A percentile compares a stretch with the other conserved stretches of the same genome.
phyloP scores from a whole-genome alignment of 2,329 filamentous ascomycete genomes.

The Xylariaceae sp. region DNA sequence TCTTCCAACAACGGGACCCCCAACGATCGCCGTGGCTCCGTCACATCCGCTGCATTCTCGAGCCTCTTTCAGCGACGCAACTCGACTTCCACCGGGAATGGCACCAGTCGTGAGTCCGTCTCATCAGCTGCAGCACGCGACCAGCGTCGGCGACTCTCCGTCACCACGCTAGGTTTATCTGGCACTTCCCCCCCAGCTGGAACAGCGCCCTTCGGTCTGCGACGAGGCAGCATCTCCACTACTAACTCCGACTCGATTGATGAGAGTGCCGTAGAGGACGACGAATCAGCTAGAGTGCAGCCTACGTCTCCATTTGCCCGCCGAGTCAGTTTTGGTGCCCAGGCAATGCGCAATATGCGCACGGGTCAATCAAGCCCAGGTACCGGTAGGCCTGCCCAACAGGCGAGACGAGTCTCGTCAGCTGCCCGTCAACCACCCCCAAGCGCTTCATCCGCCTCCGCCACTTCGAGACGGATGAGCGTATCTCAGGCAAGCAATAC shows the following conservation, averaged over 20 bases:
- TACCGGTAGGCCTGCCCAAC: conserved; percentile 52
- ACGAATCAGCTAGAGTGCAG: conserved; percentile 55
- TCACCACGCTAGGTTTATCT: conserved; percentile 70
- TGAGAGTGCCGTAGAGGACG: conserved; percentile 70
- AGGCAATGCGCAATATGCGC: conserved; percentile 70
- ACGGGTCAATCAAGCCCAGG: conserved; percentile 56
- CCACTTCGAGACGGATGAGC: conserved; percentile 32
- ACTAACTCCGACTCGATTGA: conserved; percentile 61
- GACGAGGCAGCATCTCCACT: conserved; percentile 68
- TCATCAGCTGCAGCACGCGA: conserved; percentile 27
- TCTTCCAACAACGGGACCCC: conserved; percentile 22
- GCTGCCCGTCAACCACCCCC: conserved; percentile 30
- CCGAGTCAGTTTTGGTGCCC: conserved; percentile 84
- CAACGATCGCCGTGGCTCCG: conserved; percentile 49
- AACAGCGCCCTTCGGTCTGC: conserved; percentile 47
- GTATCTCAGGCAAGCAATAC: conserved; percentile 56
- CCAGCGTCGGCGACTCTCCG: conserved; percentile 66
- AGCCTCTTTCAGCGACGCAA: conserved; percentile 57
- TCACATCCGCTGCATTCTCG: conserved; percentile 53
- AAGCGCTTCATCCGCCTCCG: conserved; percentile 34
- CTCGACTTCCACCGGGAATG: conserved; percentile 41
- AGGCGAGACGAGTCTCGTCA: conserved; percentile 24
- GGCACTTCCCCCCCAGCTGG: conserved; percentile 60
- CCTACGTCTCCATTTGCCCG: conserved; percentile 74
- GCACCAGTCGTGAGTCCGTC: conserved; percentile 21